These are phyloP conservation scores for Penicillium flavigenum DNA, from an alignment of 495 filamentous ascomycete genomes.

Conservation along the genomic window DNA sequence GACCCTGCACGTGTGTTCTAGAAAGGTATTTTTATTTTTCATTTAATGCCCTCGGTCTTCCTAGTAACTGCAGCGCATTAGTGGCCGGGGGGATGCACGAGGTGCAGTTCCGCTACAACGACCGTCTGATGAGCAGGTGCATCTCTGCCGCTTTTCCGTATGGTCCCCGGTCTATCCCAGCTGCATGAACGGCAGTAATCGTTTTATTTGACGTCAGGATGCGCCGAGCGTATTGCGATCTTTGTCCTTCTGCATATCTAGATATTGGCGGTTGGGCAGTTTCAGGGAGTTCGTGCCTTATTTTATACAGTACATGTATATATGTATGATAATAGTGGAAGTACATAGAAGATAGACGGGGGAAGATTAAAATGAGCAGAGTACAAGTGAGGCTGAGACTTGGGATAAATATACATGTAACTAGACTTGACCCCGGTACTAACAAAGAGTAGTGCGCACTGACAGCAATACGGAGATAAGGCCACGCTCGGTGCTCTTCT, in stretches of 20 bases:
- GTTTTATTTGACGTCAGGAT: constrained; percentile 13
- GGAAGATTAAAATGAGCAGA: no score
- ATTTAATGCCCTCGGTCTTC: background rate
- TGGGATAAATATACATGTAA: background rate
- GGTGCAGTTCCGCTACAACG: constrained; percentile 13
- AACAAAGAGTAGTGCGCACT: constrained; percentile 1
- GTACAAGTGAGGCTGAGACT: background rate
- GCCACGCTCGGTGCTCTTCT: background rate
- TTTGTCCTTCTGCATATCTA: constrained; percentile 10
- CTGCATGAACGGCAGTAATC: constrained; percentile 13
- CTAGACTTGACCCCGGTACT: background rate
- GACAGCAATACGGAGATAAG: constrained; percentile 8
- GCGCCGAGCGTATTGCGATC: constrained; percentile 12
- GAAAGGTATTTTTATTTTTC: background rate
- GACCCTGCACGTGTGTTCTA: constrained; percentile 7
- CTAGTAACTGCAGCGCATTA: constrained; percentile 8
- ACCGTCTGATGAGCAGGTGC: constrained; percentile 2
- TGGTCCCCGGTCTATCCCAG: background rate
- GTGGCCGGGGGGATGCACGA: constrained; percentile 14
- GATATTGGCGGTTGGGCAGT: background rate
- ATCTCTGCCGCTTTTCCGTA: constrained; percentile 10
- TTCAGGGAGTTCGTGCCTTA: background rate
- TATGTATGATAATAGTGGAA: no score
- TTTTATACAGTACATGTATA: background rate
- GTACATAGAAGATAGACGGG: no score